These are phyloP conservation scores for Phytophthora kernoviae DNA, from an alignment of 352 stramenopile genomes.

Conservation along the genomic window DNA sequence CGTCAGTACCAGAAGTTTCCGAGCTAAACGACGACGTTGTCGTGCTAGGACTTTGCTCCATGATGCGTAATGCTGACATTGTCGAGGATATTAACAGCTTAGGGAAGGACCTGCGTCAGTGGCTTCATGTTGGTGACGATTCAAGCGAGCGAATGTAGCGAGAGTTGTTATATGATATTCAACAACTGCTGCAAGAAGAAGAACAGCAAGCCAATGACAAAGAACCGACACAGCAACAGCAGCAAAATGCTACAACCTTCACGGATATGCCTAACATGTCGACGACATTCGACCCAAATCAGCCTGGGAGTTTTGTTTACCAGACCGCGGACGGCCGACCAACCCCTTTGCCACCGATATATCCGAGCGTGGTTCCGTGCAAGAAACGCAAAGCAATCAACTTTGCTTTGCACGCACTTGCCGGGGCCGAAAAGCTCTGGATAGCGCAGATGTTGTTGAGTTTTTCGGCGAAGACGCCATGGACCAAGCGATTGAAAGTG, in stretches of 20 bases:
- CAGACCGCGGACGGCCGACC: constrained; percentile 3
- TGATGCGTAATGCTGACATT: constrained; percentile 36
- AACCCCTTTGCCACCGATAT: constrained; percentile 1
- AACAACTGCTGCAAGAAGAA: constrained; percentile 50
- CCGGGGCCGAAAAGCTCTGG: constrained; percentile 43
- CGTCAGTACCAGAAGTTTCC: background rate
- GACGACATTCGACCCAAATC: constrained; percentile 9
- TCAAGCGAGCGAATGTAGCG: constrained; percentile 59
- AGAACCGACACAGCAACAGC: background rate
- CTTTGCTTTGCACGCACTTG: constrained; percentile 37
- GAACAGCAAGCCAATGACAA: constrained; percentile 22
- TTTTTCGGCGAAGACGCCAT: constrained; percentile 39
- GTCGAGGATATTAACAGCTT: constrained; percentile 36
- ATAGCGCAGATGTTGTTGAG: constrained; percentile 38
- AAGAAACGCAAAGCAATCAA: constrained; percentile 39
- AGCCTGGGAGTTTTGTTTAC: constrained; percentile 10
- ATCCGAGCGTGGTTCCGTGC: constrained; percentile 8
- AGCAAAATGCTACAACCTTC: constrained; percentile 11
- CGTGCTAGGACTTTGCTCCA: constrained; percentile 41
- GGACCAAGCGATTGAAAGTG: constrained; percentile 22
- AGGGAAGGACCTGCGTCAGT: constrained; percentile 43
- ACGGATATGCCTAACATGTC: constrained; percentile 9
- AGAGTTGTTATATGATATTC: constrained; percentile 48
- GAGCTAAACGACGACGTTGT: constrained; percentile 42
- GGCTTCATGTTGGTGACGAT: constrained; percentile 48